Evolutionary conservation across 2,329 filamentous ascomycete species (phyloP).

Genomic region (Magnaporthiopsis incrustans): DNA sequence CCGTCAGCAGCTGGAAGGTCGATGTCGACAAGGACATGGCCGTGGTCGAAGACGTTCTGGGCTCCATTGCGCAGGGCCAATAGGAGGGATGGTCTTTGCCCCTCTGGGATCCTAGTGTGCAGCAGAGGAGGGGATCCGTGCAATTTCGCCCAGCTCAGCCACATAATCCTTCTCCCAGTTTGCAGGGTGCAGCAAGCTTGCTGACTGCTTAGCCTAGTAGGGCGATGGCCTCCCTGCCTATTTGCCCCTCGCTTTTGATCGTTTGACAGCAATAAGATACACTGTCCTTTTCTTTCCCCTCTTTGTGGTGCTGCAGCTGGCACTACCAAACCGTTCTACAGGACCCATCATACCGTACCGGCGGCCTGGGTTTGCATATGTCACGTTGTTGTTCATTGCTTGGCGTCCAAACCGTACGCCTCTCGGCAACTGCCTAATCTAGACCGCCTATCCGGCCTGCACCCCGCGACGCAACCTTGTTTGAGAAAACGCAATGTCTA

Average conservation of each 20-base stretch:
- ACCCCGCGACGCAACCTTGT: neutral
- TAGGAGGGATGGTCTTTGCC: neutral
- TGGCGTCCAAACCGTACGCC: neutral
- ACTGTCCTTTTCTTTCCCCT: neutral
- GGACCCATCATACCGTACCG: neutral
- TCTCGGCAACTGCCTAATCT: neutral
- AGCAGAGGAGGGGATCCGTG: neutral
- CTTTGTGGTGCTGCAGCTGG: neutral
- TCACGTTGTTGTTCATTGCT: neutral
- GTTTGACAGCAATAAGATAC: neutral
- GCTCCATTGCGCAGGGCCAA: neutral
- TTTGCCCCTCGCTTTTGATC: no score
- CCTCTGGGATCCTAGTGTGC: neutral
- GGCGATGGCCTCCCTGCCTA: neutral
- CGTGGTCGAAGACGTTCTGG: slow-evolving; percentile 56
- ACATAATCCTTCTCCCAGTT: neutral
- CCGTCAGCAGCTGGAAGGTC: slow-evolving; percentile 78
- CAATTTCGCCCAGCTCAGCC: neutral
- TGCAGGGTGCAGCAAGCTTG: neutral
- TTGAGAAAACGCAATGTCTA: neutral
- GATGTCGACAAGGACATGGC: slow-evolving; percentile 58
- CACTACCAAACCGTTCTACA: neutral
- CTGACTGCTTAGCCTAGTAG: no score
- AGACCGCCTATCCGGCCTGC: neutral
- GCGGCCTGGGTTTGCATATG: neutral